Evolutionary conservation across 2,329 filamentous ascomycete species (phyloP).

Genomic region (Zalaria sp.): DNA sequence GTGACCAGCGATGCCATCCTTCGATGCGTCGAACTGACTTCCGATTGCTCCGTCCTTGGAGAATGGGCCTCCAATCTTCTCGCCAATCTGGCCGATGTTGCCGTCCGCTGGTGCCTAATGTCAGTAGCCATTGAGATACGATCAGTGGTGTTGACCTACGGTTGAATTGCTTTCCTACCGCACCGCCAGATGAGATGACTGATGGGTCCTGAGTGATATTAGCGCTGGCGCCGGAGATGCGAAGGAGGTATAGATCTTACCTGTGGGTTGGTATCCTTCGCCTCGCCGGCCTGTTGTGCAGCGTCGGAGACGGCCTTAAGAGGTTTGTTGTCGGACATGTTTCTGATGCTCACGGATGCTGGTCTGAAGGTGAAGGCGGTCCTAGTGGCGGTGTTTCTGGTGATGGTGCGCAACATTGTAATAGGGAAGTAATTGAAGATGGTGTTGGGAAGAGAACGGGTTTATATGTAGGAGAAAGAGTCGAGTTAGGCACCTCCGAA

Average conservation of each 20-base stretch:
- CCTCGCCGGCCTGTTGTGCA: slow-evolving; percentile 4
- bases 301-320: slow-evolving; percentile 1
- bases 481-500: no score
- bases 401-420: slow-evolving; percentile 6
- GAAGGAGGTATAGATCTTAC: background rate
- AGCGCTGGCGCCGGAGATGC: background rate
- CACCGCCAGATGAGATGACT: slow-evolving; percentile 34
- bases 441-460: background rate
- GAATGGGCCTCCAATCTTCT: slow-evolving; percentile 36
- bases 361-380: slow-evolving; percentile 2
- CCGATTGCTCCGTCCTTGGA: slow-evolving; percentile 39
- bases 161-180: slow-evolving; percentile 43
- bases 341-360: slow-evolving; percentile 1
- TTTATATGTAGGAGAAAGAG: background rate
- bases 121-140: no score
- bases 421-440: background rate
- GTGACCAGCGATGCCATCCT: slow-evolving; percentile 38
- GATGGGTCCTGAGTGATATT: slow-evolving; percentile 14
- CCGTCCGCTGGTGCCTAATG: slow-evolving; percentile 18
- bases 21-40: slow-evolving; percentile 39
- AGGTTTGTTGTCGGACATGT: slow-evolving; percentile 3
- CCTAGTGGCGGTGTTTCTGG: slow-evolving; percentile 5
- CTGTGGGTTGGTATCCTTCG: slow-evolving; percentile 5
- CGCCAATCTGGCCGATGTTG: slow-evolving; percentile 34
- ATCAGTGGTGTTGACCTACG: slow-evolving; percentile 7